Percentiles rank a stretch among this genome's conserved stretches.
These are phyloP conservation scores for Mucor indicus DNA, from an alignment of 371 early-diverging fungal species.

Conservation along the genomic window DNA sequence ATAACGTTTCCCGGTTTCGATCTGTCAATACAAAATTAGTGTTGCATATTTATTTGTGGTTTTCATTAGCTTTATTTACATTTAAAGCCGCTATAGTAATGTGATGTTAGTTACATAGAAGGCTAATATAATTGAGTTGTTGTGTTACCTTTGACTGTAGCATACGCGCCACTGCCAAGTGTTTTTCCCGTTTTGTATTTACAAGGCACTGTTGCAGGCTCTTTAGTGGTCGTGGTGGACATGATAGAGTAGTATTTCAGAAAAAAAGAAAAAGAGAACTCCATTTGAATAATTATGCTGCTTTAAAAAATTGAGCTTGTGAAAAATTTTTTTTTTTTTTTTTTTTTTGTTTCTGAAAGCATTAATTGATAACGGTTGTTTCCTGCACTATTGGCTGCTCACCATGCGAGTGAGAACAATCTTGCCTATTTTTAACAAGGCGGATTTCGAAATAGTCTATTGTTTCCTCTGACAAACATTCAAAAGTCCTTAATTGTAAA, in stretches of 20 bases:
- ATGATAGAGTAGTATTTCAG: background rate
- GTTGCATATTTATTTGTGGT: background rate
- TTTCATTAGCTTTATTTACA: constrained; percentile 1
- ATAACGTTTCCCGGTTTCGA: constrained; percentile 76
- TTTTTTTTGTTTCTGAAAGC: too few species aligned
- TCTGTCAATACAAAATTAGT: constrained; percentile 29
- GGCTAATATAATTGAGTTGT: too few species aligned
- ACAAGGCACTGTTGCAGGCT: constrained; percentile 49
- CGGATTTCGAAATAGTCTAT: too few species aligned
- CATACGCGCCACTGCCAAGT: constrained; percentile 66
- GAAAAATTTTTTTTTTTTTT: too few species aligned
- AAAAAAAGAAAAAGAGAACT: background rate
- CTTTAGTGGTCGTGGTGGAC: constrained; percentile 11
- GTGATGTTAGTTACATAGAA: too few species aligned
- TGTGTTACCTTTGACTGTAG: constrained; percentile 67
- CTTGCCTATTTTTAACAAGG: too few species aligned
- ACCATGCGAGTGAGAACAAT: too few species aligned
- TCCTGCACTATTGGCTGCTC: too few species aligned
- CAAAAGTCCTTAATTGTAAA: too few species aligned
- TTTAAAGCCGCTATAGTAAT: constrained; percentile 9
- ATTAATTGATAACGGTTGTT: too few species aligned
- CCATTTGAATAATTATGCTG: background rate
- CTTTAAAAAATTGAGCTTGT: too few species aligned
- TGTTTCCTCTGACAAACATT: too few species aligned
- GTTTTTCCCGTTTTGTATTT: constrained; percentile 64